phyloP scores from a whole-genome alignment of 129 eudicot genomes.

The carrot (Daucus carota) region DNA sequence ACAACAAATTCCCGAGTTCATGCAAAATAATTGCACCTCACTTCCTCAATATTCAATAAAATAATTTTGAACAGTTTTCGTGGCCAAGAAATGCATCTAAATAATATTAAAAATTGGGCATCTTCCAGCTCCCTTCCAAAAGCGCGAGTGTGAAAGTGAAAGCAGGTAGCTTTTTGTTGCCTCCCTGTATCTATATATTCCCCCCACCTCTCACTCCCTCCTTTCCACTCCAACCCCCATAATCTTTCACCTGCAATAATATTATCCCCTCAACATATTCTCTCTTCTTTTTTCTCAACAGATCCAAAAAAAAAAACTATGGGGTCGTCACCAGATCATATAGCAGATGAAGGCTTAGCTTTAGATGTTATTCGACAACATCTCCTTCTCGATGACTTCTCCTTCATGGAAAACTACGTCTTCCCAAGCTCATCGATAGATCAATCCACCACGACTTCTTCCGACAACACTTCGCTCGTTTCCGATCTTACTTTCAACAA shows the following conservation, averaged over 20 bases:
- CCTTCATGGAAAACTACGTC: conserved; percentile 7
- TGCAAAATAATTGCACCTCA: too few relatives aligned
- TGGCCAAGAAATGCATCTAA: too few relatives aligned
- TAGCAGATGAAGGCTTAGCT: background rate
- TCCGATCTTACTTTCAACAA: conserved; percentile 6
- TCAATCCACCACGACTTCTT: conserved; percentile 3
- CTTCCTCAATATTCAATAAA: too few relatives aligned
- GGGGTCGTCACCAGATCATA: background rate
- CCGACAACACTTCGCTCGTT: background rate
- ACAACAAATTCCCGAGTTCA: too few relatives aligned
- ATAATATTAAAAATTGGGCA: too few relatives aligned
- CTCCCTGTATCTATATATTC: background rate
- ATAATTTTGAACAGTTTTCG: too few relatives aligned
- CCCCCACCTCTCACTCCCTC: background rate
- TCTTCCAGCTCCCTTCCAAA: background rate
- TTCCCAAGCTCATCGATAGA: background rate
- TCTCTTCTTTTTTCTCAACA: background rate
- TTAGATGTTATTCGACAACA: conserved; percentile 7
- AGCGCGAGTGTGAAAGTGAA: background rate
- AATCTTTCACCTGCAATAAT: background rate
- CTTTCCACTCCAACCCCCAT: background rate
- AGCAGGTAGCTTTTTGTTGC: background rate
- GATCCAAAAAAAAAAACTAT: background rate
- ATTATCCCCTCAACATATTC: background rate
- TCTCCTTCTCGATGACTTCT: conserved; percentile 9